Base-by-base conservation (phyloP, 371 early-diverging fungal species). In the Zychaea mexicana region DNA sequence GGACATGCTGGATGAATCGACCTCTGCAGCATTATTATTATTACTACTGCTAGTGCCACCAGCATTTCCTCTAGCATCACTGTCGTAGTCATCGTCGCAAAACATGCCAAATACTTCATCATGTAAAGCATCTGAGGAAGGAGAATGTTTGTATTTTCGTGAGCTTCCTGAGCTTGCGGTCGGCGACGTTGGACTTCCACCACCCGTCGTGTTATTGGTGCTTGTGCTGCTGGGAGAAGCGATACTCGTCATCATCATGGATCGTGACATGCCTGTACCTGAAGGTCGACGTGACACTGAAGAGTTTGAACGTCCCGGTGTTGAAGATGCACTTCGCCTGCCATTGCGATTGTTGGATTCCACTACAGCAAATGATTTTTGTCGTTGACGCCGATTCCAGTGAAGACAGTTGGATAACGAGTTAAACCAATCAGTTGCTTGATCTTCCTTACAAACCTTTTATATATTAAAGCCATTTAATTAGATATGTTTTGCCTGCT, bases 371-470 rank as follows among this genome's bases (percentile, higher is more conserved):
- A 89, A 90, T 26, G 85, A 79, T 66, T 91, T 92, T 73, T 92
- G 92, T 22, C 87, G 72, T 64, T 83, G 79, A 4, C 95, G 85
- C 28, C 88, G 87, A 65, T 95, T 95, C 95, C 95, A 95, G 56
- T 88, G 81, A 32, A 95, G 69, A 68, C 92, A 93, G 22, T 90
- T 76, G 17, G 84, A 83, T 2, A 95, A 76, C 22, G 90, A 88
- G n/a, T 85, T 75, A 72, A 94, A 93, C 95, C 95, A 94, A 71
- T 94, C 94, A 22, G 82, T 81, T 1, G 87, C 84, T 71, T 89
- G 90, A 26, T 81, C 81, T 21, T 81, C 79, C 19, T 79, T 77
- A 66, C 94, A 94, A 13, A 96, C 87, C 63, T n/a, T n/a, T n/a
- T n/a, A n/a, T n/a, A n/a, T n/a, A n/a, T n/a, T n/a, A n/a, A n/a